Evolutionary conservation across 306 rosid species (phyloP).

Genomic region (Cotoneaster glaucophyllus): DNA sequence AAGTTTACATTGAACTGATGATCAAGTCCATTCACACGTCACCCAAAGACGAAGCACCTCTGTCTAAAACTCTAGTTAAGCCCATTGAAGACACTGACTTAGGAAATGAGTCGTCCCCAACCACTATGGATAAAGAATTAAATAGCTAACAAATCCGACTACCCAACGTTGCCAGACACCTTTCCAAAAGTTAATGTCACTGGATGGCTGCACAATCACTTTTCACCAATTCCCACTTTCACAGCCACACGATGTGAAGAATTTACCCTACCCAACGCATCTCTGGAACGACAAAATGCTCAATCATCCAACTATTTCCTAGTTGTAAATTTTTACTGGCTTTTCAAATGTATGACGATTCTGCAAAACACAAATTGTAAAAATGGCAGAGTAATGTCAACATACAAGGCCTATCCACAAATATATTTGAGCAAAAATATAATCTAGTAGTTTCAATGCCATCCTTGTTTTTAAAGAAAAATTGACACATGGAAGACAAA

Average conservation of each 20-base stretch:
- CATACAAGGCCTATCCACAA: background rate
- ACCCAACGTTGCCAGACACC: slow-evolving; percentile 42
- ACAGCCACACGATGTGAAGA: slow-evolving; percentile 32
- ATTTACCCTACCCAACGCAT: slow-evolving; percentile 31
- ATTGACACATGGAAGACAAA: background rate
- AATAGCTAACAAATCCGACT: slow-evolving; percentile 46
- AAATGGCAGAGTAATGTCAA: slow-evolving; percentile 7
- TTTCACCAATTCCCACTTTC: slow-evolving; percentile 24
- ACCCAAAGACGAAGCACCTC: slow-evolving; percentile 32
- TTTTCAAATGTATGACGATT: slow-evolving; percentile 85
- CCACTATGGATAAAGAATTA: slow-evolving; percentile 51
- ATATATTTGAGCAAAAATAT: background rate
- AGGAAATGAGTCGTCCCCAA: slow-evolving; percentile 33
- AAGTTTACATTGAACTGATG: slow-evolving; percentile 30
- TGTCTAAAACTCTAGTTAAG: slow-evolving; percentile 26
- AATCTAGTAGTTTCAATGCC: background rate
- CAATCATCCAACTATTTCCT: slow-evolving; percentile 27
- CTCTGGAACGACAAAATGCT: slow-evolving; percentile 21
- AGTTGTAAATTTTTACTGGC: slow-evolving; percentile 89
- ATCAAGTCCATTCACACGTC: slow-evolving; percentile 37
- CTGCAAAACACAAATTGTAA: slow-evolving; percentile 35
- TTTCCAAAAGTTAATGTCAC: slow-evolving; percentile 29
- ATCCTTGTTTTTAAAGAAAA: background rate
- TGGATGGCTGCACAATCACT: slow-evolving; percentile 30
- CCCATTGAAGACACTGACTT: slow-evolving; percentile 30